Percentiles rank a stretch among this genome's conserved stretches.
These are phyloP conservation scores for Exophiala aquamarina DNA, from an alignment of 2,329 filamentous ascomycete species.

Conservation along the genomic window DNA sequence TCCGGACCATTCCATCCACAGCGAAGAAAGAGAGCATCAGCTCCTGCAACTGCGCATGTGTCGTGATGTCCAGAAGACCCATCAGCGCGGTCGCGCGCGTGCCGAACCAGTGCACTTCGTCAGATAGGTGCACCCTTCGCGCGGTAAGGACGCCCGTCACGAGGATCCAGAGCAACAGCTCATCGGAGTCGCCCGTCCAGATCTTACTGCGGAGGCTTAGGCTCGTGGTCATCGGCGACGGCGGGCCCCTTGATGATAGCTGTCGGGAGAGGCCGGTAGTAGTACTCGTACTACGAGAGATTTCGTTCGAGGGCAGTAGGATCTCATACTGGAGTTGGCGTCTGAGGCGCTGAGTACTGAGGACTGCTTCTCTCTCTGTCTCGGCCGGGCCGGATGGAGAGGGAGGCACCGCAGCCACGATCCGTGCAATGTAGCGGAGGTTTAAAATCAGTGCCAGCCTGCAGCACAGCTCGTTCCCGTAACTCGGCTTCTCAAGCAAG, in stretches of 20 bases:
- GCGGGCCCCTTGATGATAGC: too few species aligned
- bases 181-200: constrained; percentile 13
- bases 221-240: too few species aligned
- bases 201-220: neutral
- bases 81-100: constrained; percentile 2
- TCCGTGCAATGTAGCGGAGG: constrained; percentile 4
- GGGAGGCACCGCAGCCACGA: too few species aligned
- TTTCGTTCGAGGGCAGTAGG: constrained; percentile 10
- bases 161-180: constrained; percentile 15
- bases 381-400: too few species aligned
- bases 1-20: constrained; percentile 7
- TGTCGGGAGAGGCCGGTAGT: too few species aligned
- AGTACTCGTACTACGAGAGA: neutral
- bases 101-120: constrained; percentile 12
- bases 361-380: too few species aligned
- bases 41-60: neutral
- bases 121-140: neutral
- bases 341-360: constrained; percentile 8
- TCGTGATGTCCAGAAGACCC: constrained; percentile 2
- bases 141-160: constrained; percentile 8
- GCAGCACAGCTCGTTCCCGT: constrained; percentile 15
- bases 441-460: constrained; percentile 8
- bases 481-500: constrained; percentile 12
- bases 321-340: constrained; percentile 16
- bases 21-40: constrained; percentile 11